These are phyloP conservation scores for Coffea canephora DNA, from an alignment of 257 asterid species.

Conservation along the genomic window DNA sequence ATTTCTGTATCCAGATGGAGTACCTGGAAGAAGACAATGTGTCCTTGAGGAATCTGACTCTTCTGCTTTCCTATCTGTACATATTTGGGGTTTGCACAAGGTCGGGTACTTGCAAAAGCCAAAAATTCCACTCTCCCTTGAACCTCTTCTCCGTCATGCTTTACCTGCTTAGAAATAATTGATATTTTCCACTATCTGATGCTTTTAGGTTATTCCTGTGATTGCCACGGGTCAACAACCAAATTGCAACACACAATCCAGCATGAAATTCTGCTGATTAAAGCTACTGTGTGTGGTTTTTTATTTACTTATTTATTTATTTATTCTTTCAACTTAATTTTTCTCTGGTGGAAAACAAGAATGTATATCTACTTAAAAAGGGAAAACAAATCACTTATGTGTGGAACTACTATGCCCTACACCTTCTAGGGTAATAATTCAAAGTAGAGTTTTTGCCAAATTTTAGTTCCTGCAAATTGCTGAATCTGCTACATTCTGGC, in stretches of 20 bases:
- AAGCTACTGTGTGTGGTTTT: neutral
- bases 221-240: neutral
- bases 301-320: too few relatives aligned
- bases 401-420: too few relatives aligned
- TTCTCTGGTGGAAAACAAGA: neutral
- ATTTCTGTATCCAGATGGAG: slow-evolving; percentile 66
- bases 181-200: neutral
- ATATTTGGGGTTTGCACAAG: slow-evolving; percentile 85
- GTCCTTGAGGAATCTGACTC: slow-evolving; percentile 79
- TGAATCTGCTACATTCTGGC: neutral
- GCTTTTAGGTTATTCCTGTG: neutral
- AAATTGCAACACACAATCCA: neutral
- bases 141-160: slow-evolving; percentile 2
- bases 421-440: neutral
- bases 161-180: neutral
- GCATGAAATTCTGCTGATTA: neutral
- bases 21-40: slow-evolving; percentile 80
- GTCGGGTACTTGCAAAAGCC: slow-evolving; percentile 35
- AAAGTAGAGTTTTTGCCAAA: neutral
- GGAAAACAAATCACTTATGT: neutral
- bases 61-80: slow-evolving; percentile 73
- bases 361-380: neutral
- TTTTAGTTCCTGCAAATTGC: neutral
- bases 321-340: neutral
- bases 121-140: neutral